phyloP scores from a whole-genome alignment of 2,329 filamentous ascomycete species.

The Colletotrichum salicis region DNA sequence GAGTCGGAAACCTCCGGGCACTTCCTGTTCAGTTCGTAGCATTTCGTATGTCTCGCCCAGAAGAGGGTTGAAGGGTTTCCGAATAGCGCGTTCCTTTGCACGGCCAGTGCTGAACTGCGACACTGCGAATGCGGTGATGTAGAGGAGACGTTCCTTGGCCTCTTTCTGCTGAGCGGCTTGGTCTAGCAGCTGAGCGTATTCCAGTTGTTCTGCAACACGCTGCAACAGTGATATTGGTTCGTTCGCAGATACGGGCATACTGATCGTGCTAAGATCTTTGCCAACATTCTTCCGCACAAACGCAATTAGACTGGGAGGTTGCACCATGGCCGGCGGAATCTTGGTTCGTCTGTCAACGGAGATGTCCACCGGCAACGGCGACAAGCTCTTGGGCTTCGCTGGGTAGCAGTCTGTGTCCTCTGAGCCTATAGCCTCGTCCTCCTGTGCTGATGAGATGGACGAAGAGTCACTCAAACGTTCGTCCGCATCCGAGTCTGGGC shows the following conservation, averaged over 20 bases:
- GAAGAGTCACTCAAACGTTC: constrained; percentile 66
- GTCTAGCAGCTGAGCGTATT: constrained; percentile 89
- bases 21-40: constrained; percentile 81
- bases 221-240: constrained; percentile 91
- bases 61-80: constrained; percentile 97
- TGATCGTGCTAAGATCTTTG: constrained; percentile 95
- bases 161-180: constrained; percentile 73
- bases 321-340: constrained; percentile 78
- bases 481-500: constrained; percentile 64
- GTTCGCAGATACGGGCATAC: constrained; percentile 97
- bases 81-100: constrained; percentile 88
- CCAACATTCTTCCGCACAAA: constrained; percentile 98
- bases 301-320: constrained; percentile 90
- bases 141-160: constrained; percentile 77
- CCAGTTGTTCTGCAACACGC: constrained; percentile 87
- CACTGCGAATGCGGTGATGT: constrained; percentile 90
- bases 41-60: constrained; percentile 96
- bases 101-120: constrained; percentile 85
- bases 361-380: constrained; percentile 78
- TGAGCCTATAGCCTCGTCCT: constrained; percentile 67
- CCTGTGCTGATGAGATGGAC: constrained; percentile 66
- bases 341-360: constrained; percentile 73
- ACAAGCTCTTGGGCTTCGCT: constrained; percentile 76
- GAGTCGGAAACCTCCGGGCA: constrained; percentile 81
- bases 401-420: constrained; percentile 77